Base-by-base conservation (phyloP, 1,139 yeast genomes). In the Taphrina betulina region DNA sequence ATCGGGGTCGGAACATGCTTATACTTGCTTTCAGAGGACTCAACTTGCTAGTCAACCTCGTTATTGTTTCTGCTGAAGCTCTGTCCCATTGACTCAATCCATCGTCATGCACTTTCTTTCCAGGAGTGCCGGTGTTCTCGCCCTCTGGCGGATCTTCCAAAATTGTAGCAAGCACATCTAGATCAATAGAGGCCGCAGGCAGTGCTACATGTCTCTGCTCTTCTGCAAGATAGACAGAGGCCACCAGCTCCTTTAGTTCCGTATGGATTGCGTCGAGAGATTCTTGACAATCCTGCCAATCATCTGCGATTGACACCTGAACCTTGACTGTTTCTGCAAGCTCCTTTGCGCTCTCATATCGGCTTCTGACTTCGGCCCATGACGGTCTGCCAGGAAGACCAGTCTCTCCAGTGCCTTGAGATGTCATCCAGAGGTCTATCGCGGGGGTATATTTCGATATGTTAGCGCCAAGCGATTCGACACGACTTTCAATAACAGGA, bases 41-140 rank as follows among this genome's bases (percentile, higher is more conserved):
- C 28, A 52, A 28, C 12, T 42, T 41, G 29, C 41, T 40, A 8
- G 40, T 17, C 14, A 50, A 20, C 17, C 40, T 41, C 40, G 36
- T 10, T 17, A 52, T 33, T n/a, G 56, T 36, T 20, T 52, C 56
- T 5, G 56, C 28, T n/a, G 20, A 28, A 17, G 38, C 22, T 19
- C 51, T 38, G 20, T 52, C 56, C 56, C 56, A 52, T 8, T 35
- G 56, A 29, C 50, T 42, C 28, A 52, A 34, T 19, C 41, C 26
- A 20, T 43, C 51, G 20, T 33, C 26, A 12, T 37, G 33, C 12
- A 52, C 29, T 10, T 40, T 42, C 38, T 52, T 52, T 5, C 51
- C 51, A 3, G 56, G 56, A 12, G 56, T 52, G 5, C 56, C 56
- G 3, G 56, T 52, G 16, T 52, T 42, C 20, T 52, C 56, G 14